Percentiles rank a stretch among this genome's conserved stretches.
Evolutionary conservation across 73 alveolate genomes (phyloP).

Genomic region (Tetrahymena borealis): DNA sequence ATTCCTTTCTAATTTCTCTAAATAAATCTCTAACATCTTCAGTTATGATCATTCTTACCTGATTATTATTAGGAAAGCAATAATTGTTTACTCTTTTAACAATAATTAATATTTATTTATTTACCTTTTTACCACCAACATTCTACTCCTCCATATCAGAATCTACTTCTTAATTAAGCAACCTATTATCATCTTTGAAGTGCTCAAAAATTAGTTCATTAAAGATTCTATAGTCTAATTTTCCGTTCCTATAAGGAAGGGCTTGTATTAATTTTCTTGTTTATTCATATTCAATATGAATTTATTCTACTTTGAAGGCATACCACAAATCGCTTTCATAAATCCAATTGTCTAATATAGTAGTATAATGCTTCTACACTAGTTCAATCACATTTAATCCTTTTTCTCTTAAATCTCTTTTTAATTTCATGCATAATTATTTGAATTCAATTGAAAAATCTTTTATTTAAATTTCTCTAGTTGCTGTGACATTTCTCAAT

Average conservation of each 20-base stretch:
- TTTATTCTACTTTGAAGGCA: background rate
- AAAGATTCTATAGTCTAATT: background rate
- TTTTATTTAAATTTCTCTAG: background rate
- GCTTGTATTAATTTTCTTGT: background rate
- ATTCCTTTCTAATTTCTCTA: background rate
- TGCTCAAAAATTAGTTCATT: background rate
- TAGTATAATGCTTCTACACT: background rate
- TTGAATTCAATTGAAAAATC: background rate
- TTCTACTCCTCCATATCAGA: background rate
- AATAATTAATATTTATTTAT: too few relatives aligned
- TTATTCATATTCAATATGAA: background rate
- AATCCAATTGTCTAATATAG: background rate
- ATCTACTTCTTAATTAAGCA: background rate
- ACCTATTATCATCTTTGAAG: background rate
- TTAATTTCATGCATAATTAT: background rate
- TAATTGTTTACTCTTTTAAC: background rate
- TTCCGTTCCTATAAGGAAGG: background rate
- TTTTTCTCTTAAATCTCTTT: background rate
- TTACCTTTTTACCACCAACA: background rate
- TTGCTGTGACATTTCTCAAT: background rate
- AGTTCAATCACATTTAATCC: background rate
- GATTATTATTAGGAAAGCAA: background rate
- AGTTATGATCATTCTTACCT: background rate
- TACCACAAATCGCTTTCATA: background rate
- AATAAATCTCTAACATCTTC: background rate